Evolutionary conservation across 805 yeast genomes (phyloP).

Genomic region (Yamadazyma kitorensis): DNA sequence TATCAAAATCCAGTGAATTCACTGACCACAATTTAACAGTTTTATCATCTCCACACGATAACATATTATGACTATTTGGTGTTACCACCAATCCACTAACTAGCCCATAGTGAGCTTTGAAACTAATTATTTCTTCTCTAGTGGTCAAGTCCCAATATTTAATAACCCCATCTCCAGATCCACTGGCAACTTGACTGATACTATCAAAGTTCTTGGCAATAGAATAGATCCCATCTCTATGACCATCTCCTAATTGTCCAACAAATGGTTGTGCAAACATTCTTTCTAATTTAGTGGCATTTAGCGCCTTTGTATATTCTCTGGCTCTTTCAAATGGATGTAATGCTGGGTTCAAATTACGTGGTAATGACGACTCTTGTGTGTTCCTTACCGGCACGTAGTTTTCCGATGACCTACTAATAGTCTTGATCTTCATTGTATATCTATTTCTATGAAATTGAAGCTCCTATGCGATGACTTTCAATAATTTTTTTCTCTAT

Average conservation of each 20-base stretch:
- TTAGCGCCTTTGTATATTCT: conserved; percentile 91
- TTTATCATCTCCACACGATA: conserved; percentile 90
- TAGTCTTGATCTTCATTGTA: conserved; percentile 86
- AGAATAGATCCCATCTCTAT: conserved; percentile 88
- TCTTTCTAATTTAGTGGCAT: conserved; percentile 92
- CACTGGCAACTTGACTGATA: conserved; percentile 78
- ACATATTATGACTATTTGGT: conserved; percentile 51
- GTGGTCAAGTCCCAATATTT: conserved; percentile 91
- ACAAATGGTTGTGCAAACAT: conserved; percentile 98
- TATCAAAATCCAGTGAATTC: conserved; percentile 49
- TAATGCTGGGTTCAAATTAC: conserved; percentile 88
- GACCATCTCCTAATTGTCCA: conserved; percentile 93
- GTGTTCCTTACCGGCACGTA: conserved; percentile 91
- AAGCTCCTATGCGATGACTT: too few species aligned
- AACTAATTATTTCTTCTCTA: conserved; percentile 69
- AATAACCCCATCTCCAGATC: conserved; percentile 92
- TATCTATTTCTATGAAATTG: too few species aligned
- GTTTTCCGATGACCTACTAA: conserved; percentile 84
- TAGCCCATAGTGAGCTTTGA: conserved; percentile 87
- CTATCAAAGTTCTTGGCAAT: conserved; percentile 74
- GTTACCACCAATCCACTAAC: conserved; percentile 80
- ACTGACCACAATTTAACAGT: conserved; percentile 88
- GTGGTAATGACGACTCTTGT: conserved; percentile 81
- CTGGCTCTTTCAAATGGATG: conserved; percentile 98
- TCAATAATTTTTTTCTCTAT: too few species aligned